phyloP scores from a whole-genome alignment of 495 filamentous ascomycete species.

The Amorphotheca resinae region DNA sequence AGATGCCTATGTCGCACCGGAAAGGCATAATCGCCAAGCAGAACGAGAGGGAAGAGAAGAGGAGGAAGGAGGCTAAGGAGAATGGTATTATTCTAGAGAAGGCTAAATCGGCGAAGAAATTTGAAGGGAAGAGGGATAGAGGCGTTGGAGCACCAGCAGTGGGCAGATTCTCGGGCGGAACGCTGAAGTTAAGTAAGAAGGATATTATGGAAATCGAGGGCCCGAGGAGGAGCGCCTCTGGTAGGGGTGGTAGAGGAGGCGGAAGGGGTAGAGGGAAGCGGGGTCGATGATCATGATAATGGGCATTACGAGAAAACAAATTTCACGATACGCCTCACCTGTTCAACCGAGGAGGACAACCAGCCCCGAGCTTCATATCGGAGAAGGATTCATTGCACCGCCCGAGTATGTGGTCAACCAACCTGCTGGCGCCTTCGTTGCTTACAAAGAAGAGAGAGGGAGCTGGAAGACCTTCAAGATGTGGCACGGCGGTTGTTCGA shows the following conservation, averaged over 20 bases:
- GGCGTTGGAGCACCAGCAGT: constrained; percentile 63
- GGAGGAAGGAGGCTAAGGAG: constrained; percentile 69
- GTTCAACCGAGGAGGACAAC: background rate
- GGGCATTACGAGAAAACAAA: background rate
- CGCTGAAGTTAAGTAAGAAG: constrained; percentile 62
- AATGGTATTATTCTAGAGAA: constrained; percentile 86
- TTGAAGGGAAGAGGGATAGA: constrained; percentile 40
- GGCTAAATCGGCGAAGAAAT: constrained; percentile 28
- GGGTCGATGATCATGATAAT: constrained; percentile 3
- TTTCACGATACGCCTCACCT: background rate
- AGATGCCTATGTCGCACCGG: constrained; percentile 72
- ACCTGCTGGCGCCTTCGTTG: no score
- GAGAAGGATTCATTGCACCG: no score
- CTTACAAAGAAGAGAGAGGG: no score
- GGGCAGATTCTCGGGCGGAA: constrained; percentile 68
- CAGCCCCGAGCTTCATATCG: no score
- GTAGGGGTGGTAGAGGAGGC: constrained; percentile 21
- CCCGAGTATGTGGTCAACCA: no score
- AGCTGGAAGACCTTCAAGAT: no score
- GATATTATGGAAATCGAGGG: constrained; percentile 63
- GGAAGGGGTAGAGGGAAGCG: constrained; percentile 20
- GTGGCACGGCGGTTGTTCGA: no score
- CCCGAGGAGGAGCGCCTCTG: constrained; percentile 21
- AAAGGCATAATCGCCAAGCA: constrained; percentile 65
- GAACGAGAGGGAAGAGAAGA: constrained; percentile 48